phyloP scores from a whole-genome alignment of 805 yeast species.

The Yarrowia sp. region DNA sequence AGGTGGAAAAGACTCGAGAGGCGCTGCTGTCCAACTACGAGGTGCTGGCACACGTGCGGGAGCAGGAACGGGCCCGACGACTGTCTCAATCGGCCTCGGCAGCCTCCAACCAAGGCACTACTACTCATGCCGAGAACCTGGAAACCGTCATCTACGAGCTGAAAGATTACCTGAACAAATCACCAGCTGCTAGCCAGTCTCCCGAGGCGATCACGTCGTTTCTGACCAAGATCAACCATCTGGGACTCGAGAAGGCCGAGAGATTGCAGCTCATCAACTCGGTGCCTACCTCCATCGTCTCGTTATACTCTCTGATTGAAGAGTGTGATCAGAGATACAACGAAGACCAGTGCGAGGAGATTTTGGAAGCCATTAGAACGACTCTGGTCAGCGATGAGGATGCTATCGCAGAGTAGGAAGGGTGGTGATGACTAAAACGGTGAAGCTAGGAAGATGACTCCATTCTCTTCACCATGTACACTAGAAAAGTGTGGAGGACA shows the following conservation, averaged over 20 bases:
- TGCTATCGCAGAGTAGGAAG: conserved; percentile 12
- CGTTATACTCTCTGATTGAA: conserved; percentile 79
- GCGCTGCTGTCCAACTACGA: conserved; percentile 68
- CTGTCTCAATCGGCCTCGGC: conserved; percentile 32
- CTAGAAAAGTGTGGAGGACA: conserved; percentile 21
- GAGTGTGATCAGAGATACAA: conserved; percentile 88
- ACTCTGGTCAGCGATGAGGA: conserved; percentile 25
- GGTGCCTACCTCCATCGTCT: conserved; percentile 81
- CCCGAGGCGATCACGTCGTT: conserved; percentile 51
- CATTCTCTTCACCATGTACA: not conserved
- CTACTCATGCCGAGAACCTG: conserved; percentile 44
- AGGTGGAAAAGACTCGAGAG: conserved; percentile 60
- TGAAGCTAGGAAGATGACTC: too few species aligned
- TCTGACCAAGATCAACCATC: conserved; percentile 54
- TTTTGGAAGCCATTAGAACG: conserved; percentile 56
- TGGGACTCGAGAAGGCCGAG: conserved; percentile 78
- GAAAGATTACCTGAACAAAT: conserved; percentile 51
- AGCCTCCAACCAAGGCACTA: conserved; percentile 14
- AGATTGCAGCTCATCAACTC: conserved; percentile 81
- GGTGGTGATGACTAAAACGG: not conserved
- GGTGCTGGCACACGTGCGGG: conserved; percentile 62
- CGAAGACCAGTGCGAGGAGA: conserved; percentile 67
- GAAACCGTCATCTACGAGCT: conserved; percentile 51
- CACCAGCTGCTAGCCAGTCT: conserved; percentile 53
- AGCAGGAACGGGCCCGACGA: conserved; percentile 48